phyloP scores from a whole-genome alignment of 208 protist genomes.

The Leishmania braziliensis region DNA sequence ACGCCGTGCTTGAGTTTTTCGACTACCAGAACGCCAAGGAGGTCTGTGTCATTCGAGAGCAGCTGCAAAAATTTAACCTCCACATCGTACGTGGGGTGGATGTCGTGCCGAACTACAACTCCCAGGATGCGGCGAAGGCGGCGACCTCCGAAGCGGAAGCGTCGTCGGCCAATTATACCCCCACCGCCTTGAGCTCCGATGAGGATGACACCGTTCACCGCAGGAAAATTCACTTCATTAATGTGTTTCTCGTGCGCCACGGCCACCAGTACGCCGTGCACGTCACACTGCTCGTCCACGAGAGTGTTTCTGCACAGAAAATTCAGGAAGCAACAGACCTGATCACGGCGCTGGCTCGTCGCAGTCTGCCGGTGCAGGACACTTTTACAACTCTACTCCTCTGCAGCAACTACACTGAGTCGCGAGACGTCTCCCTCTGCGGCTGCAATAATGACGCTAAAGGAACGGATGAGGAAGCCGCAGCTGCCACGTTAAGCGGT shows the following conservation, averaged over 20 bases:
- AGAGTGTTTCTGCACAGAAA: conserved; percentile 35
- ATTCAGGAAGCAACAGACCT: conserved; percentile 42
- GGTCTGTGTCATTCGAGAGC: conserved; percentile 55
- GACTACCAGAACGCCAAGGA: conserved; percentile 82
- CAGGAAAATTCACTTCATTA: conserved; percentile 59
- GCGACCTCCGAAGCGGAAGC: neutral
- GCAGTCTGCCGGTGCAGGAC: conserved; percentile 56
- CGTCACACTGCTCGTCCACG: conserved; percentile 67
- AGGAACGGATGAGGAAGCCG: neutral
- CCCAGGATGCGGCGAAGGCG: neutral
- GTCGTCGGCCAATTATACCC: neutral
- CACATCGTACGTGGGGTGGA: conserved; percentile 20
- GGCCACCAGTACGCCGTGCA: conserved; percentile 80
- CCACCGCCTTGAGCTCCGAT: conserved; percentile 5
- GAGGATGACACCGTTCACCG: conserved; percentile 10
- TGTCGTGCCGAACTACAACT: conserved; percentile 2
- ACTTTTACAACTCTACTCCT: conserved; percentile 56
- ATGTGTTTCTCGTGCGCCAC: conserved; percentile 86
- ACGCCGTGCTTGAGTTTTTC: conserved; percentile 83
- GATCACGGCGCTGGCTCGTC: conserved; percentile 58
- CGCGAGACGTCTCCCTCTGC: conserved; percentile 26
- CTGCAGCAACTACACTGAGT: conserved; percentile 41
- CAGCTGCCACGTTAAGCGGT: neutral
- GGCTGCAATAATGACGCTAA: neutral
- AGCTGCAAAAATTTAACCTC: conserved; percentile 63